Evolutionary conservation across 768 basidiomycete genomes (phyloP).

Genomic region (Pisolithus microcarpus): DNA sequence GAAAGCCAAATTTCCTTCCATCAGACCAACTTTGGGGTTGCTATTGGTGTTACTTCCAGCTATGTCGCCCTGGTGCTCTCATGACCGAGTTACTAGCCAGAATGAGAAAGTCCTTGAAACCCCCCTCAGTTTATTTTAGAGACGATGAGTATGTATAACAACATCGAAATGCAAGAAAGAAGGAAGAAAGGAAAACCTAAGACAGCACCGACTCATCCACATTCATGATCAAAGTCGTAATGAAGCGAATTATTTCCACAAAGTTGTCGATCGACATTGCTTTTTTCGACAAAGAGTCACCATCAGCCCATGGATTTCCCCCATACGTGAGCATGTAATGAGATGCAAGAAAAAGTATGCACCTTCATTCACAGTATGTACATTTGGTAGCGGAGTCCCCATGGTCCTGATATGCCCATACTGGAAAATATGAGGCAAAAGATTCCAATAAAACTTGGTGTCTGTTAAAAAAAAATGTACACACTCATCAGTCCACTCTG

Average conservation of each 20-base stretch:
- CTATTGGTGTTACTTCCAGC: too few relatives aligned
- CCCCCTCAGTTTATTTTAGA: too few relatives aligned
- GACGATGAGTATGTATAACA: too few relatives aligned
- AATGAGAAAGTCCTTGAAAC: too few relatives aligned
- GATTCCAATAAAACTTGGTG: slow-evolving; percentile 42
- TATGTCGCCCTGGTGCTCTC: too few relatives aligned
- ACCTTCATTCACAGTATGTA: slow-evolving; percentile 74
- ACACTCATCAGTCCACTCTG: too few relatives aligned
- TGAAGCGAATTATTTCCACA: slow-evolving; percentile 63
- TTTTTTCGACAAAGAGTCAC: slow-evolving; percentile 18
- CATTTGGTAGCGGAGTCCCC: slow-evolving; percentile 15
- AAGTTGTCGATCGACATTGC: slow-evolving; percentile 45
- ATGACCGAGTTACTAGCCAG: too few relatives aligned
- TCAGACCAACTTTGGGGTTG: too few relatives aligned
- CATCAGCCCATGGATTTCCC: neutral
- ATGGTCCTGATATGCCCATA: slow-evolving; percentile 38
- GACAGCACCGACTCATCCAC: slow-evolving; percentile 45
- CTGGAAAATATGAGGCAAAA: slow-evolving; percentile 63
- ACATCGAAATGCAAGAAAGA: too few relatives aligned
- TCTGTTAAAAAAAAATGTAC: too few relatives aligned
- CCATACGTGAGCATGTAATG: neutral
- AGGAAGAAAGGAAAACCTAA: neutral
- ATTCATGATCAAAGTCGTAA: slow-evolving; percentile 58
- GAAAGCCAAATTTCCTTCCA: too few relatives aligned
- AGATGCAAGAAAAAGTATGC: slow-evolving; percentile 17